Base-by-base conservation (phyloP, 1,284 basidiomycete species). In the Kwoniella shivajii region DNA sequence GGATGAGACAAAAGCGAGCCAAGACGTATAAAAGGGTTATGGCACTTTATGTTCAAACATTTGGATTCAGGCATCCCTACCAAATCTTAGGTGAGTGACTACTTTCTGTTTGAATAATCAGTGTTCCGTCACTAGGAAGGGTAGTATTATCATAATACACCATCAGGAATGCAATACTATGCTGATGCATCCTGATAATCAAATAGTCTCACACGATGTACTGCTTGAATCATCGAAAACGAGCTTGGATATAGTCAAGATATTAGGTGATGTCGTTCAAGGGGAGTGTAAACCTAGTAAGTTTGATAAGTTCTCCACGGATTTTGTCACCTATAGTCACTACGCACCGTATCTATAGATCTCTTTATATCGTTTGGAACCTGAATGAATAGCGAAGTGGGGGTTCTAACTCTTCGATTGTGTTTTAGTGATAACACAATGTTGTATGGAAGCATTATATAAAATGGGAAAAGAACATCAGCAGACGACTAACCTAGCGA, bases 11-110 rank as follows among this genome's bases (percentile, higher is more conserved):
- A 79, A 94, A 91, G 78, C 83, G 93, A 72, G 89, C 92, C 43
- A 97, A 97, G 79, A 84, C 86, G 1, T 95, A 95, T 78, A 86
- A 88, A 69, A 91, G 92, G 72, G 87, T 93, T 46, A 96, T 97
- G 92, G 83, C 85, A 34, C 79, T 92, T 46, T 96, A 96, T 74
- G 84, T 82, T 53, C 83, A 88, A 73, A 83, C 86, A 3, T 96
- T 96, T 76, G 89, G 88, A 7, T 97, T 95, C 77, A 81, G 92
- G 57, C 85, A 90, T 69, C 93, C 93, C 0, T 96, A 92, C 75
- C 93, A 96, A 80, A 83, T 92, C 5, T 82, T 96, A 18, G 83
- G 91, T 90, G 65, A 60, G 83, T 76, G 13, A 50, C n/a, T n/a
- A n/a, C 18, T 11, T 43, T 45, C 26, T 42, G 18, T 22, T 29